Base-by-base conservation (phyloP, 805 yeast species). In the Metschnikowia chrysomelidarum region DNA sequence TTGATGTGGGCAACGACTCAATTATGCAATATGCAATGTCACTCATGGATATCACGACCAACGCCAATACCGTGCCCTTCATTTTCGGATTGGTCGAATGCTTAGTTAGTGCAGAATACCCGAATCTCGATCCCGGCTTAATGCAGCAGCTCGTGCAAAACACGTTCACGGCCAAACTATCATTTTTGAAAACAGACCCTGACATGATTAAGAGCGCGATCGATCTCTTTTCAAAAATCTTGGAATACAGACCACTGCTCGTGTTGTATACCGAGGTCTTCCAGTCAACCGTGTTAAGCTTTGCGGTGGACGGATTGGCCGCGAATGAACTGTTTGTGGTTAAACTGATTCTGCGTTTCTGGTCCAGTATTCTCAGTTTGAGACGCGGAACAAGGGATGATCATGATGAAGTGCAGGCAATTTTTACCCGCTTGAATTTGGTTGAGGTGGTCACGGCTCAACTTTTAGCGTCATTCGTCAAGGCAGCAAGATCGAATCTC, bases 241-340 rank as follows among this genome's bases (percentile, higher is more conserved):
- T 80, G 11, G 75, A 73, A 11, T 60, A 60, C 14, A 66, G 57
- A 39, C 87, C 87, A 1, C 51, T 66, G 0, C 59, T 77, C 23
- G 50, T 79, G 2, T 38, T 80, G 3, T 54, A 61, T 17, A 36
- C 57, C 44, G 36, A 48, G 13, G 36, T 51, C 1, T 59, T 67
- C 38, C 43, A 30, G 10, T 26, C 45, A 17, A 47, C 43, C 9
- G 41, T 64, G 4, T 22, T 57, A 5, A 42, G 36, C 11, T 67
- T 58, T 50, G 60, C 60, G 25, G 41, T 76, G 9, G 46, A 55
- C 4, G 66, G 71, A 4, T 56, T 80, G 16, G 42, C 47, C 4
- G 64, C 75, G 0, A 60, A 62, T n/a, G 87, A 82, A 50, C 59
- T 77, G 20, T 73, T 77, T 43, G 70, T 80, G 1, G 50, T 82